A percentile compares a stretch with the other conserved stretches of the same genome.
Evolutionary conservation across 2,329 filamentous ascomycete genomes (phyloP).

Genomic region (Trematosphaeria pertusa): DNA sequence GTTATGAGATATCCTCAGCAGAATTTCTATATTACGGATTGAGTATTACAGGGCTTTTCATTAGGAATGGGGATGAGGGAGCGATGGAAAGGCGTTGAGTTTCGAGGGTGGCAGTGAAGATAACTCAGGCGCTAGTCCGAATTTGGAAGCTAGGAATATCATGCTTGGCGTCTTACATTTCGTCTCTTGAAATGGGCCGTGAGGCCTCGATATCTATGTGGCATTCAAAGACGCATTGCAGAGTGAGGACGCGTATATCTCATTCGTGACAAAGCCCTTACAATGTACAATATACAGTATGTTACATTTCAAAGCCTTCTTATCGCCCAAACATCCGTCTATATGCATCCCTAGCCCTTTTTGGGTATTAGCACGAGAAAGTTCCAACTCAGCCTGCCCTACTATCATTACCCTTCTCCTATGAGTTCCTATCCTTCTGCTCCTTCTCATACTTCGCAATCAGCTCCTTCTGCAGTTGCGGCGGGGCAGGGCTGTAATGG

Average conservation of each 20-base stretch:
- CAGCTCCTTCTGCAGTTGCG: slow-evolving; percentile 84
- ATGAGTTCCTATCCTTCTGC: slow-evolving; percentile 69
- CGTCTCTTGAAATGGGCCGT: too few species aligned
- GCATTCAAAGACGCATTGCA: too few species aligned
- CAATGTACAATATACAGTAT: background rate
- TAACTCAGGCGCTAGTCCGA: slow-evolving; percentile 5
- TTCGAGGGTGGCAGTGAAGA: background rate
- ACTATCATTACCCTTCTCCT: slow-evolving; percentile 41
- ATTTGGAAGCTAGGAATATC: background rate
- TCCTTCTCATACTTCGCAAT: slow-evolving; percentile 72
- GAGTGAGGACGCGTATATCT: background rate
- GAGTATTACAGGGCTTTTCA: background rate
- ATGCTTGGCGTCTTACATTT: background rate
- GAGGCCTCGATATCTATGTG: background rate
- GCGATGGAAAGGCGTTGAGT: background rate
- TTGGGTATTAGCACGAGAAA: slow-evolving; percentile 8
- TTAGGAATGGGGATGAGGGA: background rate
- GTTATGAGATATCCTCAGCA: background rate
- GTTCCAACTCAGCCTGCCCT: background rate
- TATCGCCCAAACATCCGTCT: slow-evolving; percentile 6
- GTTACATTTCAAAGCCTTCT: background rate
- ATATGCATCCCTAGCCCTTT: slow-evolving; percentile 17
- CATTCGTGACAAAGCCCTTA: background rate
- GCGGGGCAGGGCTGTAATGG: slow-evolving; percentile 87
- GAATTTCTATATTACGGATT: background rate